Conservation (phyloP, 768 basidiomycete species). For the Sistotremastrum suecicum region DNA sequence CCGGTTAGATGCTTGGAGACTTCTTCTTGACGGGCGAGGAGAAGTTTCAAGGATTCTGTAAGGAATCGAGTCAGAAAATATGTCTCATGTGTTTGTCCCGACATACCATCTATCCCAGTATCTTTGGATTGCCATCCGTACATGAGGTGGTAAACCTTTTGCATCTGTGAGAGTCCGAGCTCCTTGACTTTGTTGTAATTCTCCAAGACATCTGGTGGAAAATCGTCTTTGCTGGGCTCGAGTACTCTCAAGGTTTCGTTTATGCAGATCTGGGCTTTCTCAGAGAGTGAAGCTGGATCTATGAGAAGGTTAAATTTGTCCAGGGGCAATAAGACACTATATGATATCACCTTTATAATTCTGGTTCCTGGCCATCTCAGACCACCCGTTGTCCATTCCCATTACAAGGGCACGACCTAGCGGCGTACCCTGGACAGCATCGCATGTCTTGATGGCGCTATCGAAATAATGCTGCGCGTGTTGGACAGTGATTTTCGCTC, state of each 20-base stretch:
- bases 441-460: not conserved
- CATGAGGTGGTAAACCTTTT: slow-evolving; percentile 4
- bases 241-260: slow-evolving; percentile 4
- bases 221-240: not conserved
- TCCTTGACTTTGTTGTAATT: slow-evolving; percentile 4
- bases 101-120: not conserved
- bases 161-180: slow-evolving; percentile 2
- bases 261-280: slow-evolving; percentile 4
- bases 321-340: too few relatives aligned
- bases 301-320: too few relatives aligned
- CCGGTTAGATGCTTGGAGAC: too few relatives aligned
- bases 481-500: slow-evolving; percentile 3
- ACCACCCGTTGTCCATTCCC: not conserved
- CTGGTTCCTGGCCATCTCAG: slow-evolving; percentile 1
- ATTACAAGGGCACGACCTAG: not conserved
- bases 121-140: not conserved
- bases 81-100: not conserved
- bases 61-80: too few relatives aligned
- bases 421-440: slow-evolving; percentile 1
- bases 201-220: not conserved
- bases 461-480: slow-evolving; percentile 5
- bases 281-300: not conserved
- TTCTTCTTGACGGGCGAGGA: too few relatives aligned
- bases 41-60: slow-evolving; percentile 2
- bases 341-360: slow-evolving; percentile 1